Conservation (phyloP, 2,329 filamentous ascomycete species). For the Nannizzia gypsea region DNA sequence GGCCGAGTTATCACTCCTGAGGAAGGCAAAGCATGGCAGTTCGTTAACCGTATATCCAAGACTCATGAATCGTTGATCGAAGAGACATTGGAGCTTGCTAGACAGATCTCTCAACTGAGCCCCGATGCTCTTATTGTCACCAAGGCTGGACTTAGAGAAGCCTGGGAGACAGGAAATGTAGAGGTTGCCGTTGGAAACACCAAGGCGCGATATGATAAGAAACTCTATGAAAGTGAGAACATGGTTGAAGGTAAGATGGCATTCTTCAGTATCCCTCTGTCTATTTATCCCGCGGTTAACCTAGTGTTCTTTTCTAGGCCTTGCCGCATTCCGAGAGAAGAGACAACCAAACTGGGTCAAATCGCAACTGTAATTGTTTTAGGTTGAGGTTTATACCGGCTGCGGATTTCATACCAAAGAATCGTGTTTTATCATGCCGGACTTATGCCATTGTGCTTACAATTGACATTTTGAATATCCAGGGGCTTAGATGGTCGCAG, state of each 20-base stretch:
- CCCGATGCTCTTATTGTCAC: slow-evolving; percentile 65
- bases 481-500: not conserved
- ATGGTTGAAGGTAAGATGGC: slow-evolving; percentile 61
- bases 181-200: slow-evolving; percentile 61
- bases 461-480: not conserved
- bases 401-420: too few species aligned
- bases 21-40: slow-evolving; percentile 50
- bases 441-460: not conserved
- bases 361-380: slow-evolving; percentile 47
- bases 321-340: slow-evolving; percentile 88
- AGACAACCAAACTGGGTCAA: slow-evolving; percentile 68
- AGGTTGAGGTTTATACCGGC: not conserved
- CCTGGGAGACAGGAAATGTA: slow-evolving; percentile 56
- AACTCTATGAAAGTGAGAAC: slow-evolving; percentile 72
- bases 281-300: not conserved
- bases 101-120: slow-evolving; percentile 49
- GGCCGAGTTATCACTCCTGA: slow-evolving; percentile 48
- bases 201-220: slow-evolving; percentile 76
- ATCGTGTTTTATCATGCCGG: too few species aligned
- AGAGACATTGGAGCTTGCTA: slow-evolving; percentile 53
- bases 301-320: slow-evolving; percentile 26
- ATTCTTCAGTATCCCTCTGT: not conserved
- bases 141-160: slow-evolving; percentile 54
- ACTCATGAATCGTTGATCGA: slow-evolving; percentile 68
- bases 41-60: slow-evolving; percentile 53